phyloP scores from a whole-genome alignment of 306 rosid genomes.

The Dryas drummondii region DNA sequence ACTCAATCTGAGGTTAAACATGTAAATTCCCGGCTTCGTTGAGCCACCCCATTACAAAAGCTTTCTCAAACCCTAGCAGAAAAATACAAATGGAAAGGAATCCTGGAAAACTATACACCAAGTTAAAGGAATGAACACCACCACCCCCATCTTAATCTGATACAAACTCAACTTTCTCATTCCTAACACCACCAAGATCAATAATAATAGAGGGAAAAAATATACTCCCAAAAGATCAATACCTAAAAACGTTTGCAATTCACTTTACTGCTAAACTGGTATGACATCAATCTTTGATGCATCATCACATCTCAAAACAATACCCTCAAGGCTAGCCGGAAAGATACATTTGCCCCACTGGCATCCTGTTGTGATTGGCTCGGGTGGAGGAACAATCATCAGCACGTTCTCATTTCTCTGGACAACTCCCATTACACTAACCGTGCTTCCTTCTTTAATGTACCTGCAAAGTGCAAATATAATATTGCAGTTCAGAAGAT shows the following conservation, averaged over 20 bases:
- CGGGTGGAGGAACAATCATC: slow-evolving; percentile 94
- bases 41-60: slow-evolving; percentile 18
- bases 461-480: slow-evolving; percentile 62
- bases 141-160: slow-evolving; percentile 19
- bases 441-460: slow-evolving; percentile 98
- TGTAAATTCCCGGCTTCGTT: slow-evolving; percentile 5
- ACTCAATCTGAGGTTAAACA: slow-evolving; percentile 15
- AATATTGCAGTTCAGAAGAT: slow-evolving; percentile 21
- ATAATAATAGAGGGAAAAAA: slow-evolving; percentile 26
- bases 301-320: slow-evolving; percentile 94
- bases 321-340: slow-evolving; percentile 91
- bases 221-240: slow-evolving; percentile 37
- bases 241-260: slow-evolving; percentile 28
- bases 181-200: slow-evolving; percentile 15
- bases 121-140: slow-evolving; percentile 20
- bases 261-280: slow-evolving; percentile 63
- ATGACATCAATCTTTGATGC: slow-evolving; percentile 81
- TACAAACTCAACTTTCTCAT: slow-evolving; percentile 6
- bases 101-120: slow-evolving; percentile 27
- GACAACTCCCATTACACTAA: slow-evolving; percentile 97
- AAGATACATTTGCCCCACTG: slow-evolving; percentile 88
- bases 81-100: slow-evolving; percentile 1
- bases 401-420: slow-evolving; percentile 95
- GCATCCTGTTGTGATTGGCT: slow-evolving; percentile 85
- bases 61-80: slow-evolving; percentile 3